phyloP scores from a whole-genome alignment of 2,329 filamentous ascomycete genomes.

The Talaromyces islandicus region DNA sequence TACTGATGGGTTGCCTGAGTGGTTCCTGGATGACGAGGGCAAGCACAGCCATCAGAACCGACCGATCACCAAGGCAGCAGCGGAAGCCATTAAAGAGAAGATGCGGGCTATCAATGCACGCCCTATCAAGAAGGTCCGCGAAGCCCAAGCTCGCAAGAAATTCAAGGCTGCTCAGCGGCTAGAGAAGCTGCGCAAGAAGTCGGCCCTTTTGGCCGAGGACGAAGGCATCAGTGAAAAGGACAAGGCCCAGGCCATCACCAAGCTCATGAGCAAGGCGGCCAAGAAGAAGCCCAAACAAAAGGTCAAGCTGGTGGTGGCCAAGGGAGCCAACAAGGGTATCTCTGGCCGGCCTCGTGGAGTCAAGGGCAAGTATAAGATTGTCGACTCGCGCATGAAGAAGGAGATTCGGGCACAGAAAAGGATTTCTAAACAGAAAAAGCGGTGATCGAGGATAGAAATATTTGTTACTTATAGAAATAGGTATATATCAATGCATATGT shows the following conservation, averaged over 20 bases:
- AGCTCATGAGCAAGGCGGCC: constrained; percentile 71
- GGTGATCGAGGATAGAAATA: not conserved
- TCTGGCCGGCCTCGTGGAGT: constrained; percentile 82
- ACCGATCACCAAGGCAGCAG: constrained; percentile 87
- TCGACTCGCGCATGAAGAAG: constrained; percentile 94
- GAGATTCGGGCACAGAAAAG: constrained; percentile 85
- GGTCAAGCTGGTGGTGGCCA: constrained; percentile 84
- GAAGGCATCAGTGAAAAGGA: constrained; percentile 94
- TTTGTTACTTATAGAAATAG: not conserved
- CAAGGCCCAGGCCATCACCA: constrained; percentile 78
- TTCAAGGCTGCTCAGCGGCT: constrained; percentile 84
- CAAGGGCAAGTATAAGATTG: constrained; percentile 96
- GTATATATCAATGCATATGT: not conserved
- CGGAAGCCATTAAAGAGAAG: constrained; percentile 91
- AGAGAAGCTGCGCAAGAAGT: constrained; percentile 97
- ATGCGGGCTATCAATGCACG: constrained; percentile 84
- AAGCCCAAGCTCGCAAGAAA: constrained; percentile 95
- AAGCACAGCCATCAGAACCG: constrained; percentile 77
- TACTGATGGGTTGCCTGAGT: constrained; percentile 85
- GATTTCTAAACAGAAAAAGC: constrained; percentile 61
- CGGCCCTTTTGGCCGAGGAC: constrained; percentile 79
- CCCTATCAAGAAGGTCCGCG: constrained; percentile 97
- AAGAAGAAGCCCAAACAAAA: constrained; percentile 82
- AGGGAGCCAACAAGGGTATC: constrained; percentile 76
- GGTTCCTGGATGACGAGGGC: constrained; percentile 92